Evolutionary conservation across 352 stramenopile genomes (phyloP).

Genomic region (Phytophthora chlamydospora): DNA sequence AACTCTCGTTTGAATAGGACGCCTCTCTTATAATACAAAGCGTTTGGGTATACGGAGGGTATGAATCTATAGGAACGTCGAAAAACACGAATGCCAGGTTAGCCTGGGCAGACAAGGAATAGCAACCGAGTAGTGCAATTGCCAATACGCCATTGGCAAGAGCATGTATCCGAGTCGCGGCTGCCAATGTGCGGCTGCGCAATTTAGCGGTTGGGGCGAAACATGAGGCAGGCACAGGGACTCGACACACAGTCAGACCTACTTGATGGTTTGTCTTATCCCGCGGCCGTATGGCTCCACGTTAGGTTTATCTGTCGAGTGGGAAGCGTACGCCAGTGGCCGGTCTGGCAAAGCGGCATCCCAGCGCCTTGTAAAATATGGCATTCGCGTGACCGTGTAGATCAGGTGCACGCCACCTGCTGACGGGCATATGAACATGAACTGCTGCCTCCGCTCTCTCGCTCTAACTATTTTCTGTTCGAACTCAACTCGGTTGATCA

Average conservation of each 20-base stretch:
- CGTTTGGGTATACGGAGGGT: too few species aligned
- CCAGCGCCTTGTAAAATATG: too few species aligned
- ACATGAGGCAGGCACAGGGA: conserved; percentile 17
- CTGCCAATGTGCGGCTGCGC: conserved; percentile 2
- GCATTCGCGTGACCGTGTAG: background rate
- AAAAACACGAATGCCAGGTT: background rate
- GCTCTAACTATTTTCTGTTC: conserved; percentile 1
- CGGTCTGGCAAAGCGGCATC: background rate
- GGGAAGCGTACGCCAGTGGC: conserved; percentile 15
- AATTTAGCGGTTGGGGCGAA: conserved; percentile 22
- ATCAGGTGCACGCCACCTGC: background rate
- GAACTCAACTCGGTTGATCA: conserved; percentile 19
- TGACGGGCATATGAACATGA: background rate
- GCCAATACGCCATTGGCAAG: conserved; percentile 1
- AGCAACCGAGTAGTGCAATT: conserved; percentile 15
- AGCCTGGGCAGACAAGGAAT: conserved; percentile 18
- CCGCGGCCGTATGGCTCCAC: conserved; percentile 13
- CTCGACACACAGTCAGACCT: background rate
- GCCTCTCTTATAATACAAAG: background rate
- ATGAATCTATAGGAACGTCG: background rate
- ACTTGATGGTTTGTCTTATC: conserved; percentile 19
- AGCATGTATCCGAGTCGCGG: background rate
- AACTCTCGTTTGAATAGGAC: background rate
- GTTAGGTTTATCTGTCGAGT: conserved; percentile 18
- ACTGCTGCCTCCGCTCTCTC: conserved; percentile 1